These are phyloP conservation scores for Polysphondylium violaceum DNA, from an alignment of 78 protist genomes.

Conservation along the genomic window DNA sequence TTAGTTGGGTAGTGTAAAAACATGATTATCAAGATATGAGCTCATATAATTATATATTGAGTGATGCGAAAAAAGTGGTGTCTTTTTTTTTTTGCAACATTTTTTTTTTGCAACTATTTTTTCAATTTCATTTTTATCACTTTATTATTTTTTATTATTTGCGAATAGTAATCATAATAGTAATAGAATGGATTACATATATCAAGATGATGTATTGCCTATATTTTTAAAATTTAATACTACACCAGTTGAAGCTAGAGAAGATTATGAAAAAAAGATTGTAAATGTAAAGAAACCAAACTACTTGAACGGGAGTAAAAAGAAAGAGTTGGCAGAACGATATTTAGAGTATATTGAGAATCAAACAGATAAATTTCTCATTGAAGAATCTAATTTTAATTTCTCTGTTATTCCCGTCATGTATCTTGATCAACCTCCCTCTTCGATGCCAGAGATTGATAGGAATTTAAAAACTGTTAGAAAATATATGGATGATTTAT, in stretches of 20 bases:
- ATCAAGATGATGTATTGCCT: neutral
- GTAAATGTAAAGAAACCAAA: neutral
- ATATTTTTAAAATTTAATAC: slow-evolving; percentile 34
- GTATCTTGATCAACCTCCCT: slow-evolving; percentile 56
- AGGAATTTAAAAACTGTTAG: slow-evolving; percentile 39
- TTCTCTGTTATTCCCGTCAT: slow-evolving; percentile 36
- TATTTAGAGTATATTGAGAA: slow-evolving; percentile 53
- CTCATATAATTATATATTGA: too few relatives aligned
- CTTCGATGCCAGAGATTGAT: slow-evolving; percentile 67
- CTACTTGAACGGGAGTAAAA: slow-evolving; percentile 30
- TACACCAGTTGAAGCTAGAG: neutral
- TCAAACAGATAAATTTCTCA: slow-evolving; percentile 32
- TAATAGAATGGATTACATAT: neutral
- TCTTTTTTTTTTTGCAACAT: neutral
- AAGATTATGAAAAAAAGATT: slow-evolving; percentile 21
- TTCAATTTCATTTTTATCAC: neutral
- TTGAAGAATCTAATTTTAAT: slow-evolving; percentile 11
- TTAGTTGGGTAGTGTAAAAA: too few relatives aligned
- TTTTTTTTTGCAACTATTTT: neutral
- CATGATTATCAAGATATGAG: too few relatives aligned
- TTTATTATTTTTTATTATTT: neutral
- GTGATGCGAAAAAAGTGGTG: neutral
- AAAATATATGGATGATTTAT: slow-evolving; percentile 25
- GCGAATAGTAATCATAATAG: neutral
- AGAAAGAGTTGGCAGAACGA: slow-evolving; percentile 32